A percentile compares a stretch with the other conserved stretches of the same genome.
Conservation (phyloP, 441 rosid genomes). For the Daphne laureola region DNA sequence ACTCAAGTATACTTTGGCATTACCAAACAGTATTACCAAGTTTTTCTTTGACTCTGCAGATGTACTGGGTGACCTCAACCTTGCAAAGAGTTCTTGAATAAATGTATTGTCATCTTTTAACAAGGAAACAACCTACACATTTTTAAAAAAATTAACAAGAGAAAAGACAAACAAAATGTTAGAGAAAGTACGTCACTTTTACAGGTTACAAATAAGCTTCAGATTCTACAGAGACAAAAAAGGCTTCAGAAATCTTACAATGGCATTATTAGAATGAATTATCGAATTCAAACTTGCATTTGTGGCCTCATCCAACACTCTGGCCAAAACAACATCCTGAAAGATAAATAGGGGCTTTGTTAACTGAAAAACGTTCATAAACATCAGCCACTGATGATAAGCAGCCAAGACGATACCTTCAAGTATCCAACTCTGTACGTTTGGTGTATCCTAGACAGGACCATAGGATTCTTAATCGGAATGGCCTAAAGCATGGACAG, state of each 20-base stretch:
- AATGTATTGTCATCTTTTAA: conserved; percentile 91
- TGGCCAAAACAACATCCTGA: conserved; percentile 96
- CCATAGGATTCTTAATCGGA: conserved; percentile 75
- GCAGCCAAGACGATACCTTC: conserved; percentile 49
- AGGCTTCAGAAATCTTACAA: conserved; percentile 54
- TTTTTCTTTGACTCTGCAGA: conserved; percentile 84
- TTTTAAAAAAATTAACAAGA: conserved; percentile 15
- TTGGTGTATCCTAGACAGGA: conserved; percentile 95
- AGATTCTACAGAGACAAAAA: too few relatives aligned
- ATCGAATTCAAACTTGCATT: conserved; percentile 83
- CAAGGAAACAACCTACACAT: conserved; percentile 76
- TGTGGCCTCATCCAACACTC: conserved; percentile 88
- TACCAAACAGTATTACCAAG: conserved; percentile 47
- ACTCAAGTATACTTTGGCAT: too few relatives aligned
- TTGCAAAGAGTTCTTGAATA: conserved; percentile 89
- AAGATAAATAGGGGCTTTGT: conserved; percentile 13
- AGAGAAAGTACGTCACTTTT: conserved; percentile 11
- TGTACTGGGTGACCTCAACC: conserved; percentile 62
- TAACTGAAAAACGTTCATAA: not conserved
- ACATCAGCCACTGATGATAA: conserved; percentile 1
- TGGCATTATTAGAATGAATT: conserved; percentile 88
- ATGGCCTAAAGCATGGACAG: conserved; percentile 48
- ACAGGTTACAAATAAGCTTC: conserved; percentile 6
- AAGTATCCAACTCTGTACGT: conserved; percentile 95
- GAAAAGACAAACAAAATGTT: conserved; percentile 35